phyloP scores from a whole-genome alignment of 768 basidiomycete species.

The Austroboletus eburneus region DNA sequence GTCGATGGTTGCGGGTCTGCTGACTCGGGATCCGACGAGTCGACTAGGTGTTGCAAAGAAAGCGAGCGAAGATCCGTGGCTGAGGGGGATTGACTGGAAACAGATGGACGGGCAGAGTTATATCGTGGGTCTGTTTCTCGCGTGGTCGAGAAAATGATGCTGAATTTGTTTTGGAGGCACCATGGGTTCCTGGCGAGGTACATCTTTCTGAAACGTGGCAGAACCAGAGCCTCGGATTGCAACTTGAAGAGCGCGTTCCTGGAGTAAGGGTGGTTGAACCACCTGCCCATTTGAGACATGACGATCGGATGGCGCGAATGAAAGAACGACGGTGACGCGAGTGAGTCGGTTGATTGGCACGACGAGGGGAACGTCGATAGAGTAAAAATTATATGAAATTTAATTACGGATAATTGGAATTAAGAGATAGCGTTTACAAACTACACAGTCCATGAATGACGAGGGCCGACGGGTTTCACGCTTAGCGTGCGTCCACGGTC shows the following conservation, averaged over 20 bases:
- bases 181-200: conserved; percentile 34
- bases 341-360: too few species aligned
- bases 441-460: too few species aligned
- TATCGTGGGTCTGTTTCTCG: conserved; percentile 35
- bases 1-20: conserved; percentile 39
- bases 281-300: conserved; percentile 32
- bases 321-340: too few species aligned
- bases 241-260: conserved; percentile 36
- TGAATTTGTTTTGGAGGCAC: conserved; percentile 33
- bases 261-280: conserved; percentile 35
- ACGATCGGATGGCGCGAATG: conserved; percentile 31
- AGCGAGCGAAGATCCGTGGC: conserved; percentile 43
- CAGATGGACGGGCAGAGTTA: conserved; percentile 42
- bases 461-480: conserved; percentile 37
- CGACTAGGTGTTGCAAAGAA: conserved; percentile 38
- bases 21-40: conserved; percentile 32
- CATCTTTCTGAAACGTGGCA: conserved; percentile 37
- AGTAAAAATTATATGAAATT: too few species aligned
- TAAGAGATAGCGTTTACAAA: too few species aligned
- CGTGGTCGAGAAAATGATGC: neutral
- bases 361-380: too few species aligned
- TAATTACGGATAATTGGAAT: too few species aligned
- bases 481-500: conserved; percentile 39
- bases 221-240: conserved; percentile 33
- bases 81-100: conserved; percentile 44